Base-by-base conservation (phyloP, 768 basidiomycete genomes). In the Hericium alpestre region DNA sequence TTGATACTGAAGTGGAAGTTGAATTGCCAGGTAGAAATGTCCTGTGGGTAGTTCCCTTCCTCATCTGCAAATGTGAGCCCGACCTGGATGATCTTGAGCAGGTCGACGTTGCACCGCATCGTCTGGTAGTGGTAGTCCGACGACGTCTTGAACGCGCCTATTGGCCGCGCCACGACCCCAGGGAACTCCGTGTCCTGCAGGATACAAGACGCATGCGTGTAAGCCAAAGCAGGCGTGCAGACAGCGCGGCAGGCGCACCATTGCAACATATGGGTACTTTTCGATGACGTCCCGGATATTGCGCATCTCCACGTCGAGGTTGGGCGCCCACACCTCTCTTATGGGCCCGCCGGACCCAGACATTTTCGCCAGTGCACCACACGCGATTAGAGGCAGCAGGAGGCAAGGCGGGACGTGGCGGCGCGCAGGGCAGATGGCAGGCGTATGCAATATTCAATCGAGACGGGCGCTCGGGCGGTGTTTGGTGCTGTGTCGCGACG, bases 71-170 rank as follows among this genome's bases (percentile, higher is more conserved):
- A 76, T 6, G 96, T 96, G 62, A 99, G 80, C 5, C 96, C 96
- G 59, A 98, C 84, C 74, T 99, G 96, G 53, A 99, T 97, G 72
- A 98, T 90, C 75, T 92, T 93, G 63, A 99, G 79, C 51, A 98
- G 76, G 78, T 99, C 96, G 65, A 98, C 96, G 72, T 99, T 99
- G 75, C 94, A 96, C 59, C 96, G 86, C 89, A 99, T 95, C 2
- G 96, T 99, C 72, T 99, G 96, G 72, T 97, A 99, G 72, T 98
- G 95, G 67, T 97, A 98, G 72, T 99, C 96, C 20, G 93, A 93
- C 11, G 93, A 92, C 0, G 93, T 94, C 70, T 92, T 93, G 78
- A 97, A 98, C 38, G 84, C 77, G 5, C 96, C 96, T 65, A 99
- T 95, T 2, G 96, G 96, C 18, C 96, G 82, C 3, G 95, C 96